Evolutionary conservation across 2,329 filamentous ascomycete genomes (phyloP).

Genomic region (Fusarium neocosmosporiellum): DNA sequence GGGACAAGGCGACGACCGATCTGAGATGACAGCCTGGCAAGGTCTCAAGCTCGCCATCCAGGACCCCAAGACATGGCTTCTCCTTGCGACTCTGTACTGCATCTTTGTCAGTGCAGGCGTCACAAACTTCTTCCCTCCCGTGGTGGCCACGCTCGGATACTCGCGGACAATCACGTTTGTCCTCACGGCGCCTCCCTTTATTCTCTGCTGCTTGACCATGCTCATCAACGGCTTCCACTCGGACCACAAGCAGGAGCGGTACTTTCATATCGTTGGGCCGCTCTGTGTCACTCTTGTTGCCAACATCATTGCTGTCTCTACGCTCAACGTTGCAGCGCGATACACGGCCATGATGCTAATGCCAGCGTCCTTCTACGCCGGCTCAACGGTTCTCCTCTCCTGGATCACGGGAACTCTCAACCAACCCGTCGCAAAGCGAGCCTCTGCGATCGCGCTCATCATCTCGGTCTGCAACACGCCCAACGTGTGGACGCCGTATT

Average conservation of each 20-base stretch:
- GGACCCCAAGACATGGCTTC: slow-evolving; percentile 8
- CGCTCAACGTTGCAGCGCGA: background rate
- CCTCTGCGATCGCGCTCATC: background rate
- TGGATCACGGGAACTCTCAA: background rate
- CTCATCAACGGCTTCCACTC: background rate
- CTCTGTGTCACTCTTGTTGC: background rate
- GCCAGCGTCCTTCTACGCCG: background rate
- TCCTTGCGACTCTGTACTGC: slow-evolving; percentile 8
- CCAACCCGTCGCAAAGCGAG: background rate
- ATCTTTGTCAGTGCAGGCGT: slow-evolving; percentile 11
- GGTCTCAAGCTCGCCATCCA: background rate
- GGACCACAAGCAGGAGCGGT: background rate
- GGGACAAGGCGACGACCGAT: background rate
- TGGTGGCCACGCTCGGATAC: slow-evolving; percentile 8
- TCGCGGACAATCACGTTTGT: slow-evolving; percentile 5
- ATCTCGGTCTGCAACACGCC: background rate
- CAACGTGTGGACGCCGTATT: background rate
- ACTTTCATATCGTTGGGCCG: background rate
- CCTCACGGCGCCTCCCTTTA: background rate
- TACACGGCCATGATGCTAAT: slow-evolving; percentile 14
- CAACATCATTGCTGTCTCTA: background rate
- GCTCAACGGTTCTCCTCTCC: background rate
- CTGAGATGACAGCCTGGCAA: background rate
- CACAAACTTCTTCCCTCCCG: slow-evolving; percentile 12
- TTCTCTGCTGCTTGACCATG: background rate